Percentiles rank a stretch among this genome's conserved stretches.
These are phyloP conservation scores for Phytopythium cucurbitacearum DNA, from an alignment of 352 stramenopile species.

Conservation along the genomic window DNA sequence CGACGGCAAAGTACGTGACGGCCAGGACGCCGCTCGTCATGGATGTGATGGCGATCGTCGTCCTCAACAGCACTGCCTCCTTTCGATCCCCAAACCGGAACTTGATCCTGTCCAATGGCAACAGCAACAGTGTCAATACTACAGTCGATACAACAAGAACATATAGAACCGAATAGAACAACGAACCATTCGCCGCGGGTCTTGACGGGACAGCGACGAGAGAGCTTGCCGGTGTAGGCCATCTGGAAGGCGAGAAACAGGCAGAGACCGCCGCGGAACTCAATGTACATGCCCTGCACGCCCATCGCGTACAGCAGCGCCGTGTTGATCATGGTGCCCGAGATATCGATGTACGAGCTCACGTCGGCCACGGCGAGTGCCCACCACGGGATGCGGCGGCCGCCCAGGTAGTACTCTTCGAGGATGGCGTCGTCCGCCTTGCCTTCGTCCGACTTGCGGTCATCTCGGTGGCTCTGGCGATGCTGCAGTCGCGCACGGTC, in stretches of 20 bases:
- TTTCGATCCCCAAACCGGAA: conserved; percentile 63
- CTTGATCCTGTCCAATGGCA: conserved; percentile 49
- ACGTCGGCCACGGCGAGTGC: conserved; percentile 70
- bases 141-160: conserved; percentile 2
- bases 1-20: conserved; percentile 77
- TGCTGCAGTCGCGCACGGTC: conserved; percentile 29
- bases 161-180: neutral
- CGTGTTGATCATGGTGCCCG: conserved; percentile 83
- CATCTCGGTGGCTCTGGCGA: conserved; percentile 13
- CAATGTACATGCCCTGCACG: conserved; percentile 84
- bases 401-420: conserved; percentile 76
- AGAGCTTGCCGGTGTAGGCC: conserved; percentile 76
- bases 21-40: conserved; percentile 56
- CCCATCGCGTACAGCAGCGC: conserved; percentile 75
- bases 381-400: conserved; percentile 65
- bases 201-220: conserved; percentile 66
- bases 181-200: conserved; percentile 71
- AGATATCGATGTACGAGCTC: conserved; percentile 85
- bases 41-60: conserved; percentile 65
- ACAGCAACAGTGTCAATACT: conserved; percentile 6
- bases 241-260: conserved; percentile 80
- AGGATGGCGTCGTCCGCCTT: conserved; percentile 29
- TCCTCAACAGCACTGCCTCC: conserved; percentile 54
- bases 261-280: conserved; percentile 71
- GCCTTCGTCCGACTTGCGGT: conserved; percentile 7